Conservation (phyloP, 495 filamentous ascomycete species). For the Penicillium parvum region DNA sequence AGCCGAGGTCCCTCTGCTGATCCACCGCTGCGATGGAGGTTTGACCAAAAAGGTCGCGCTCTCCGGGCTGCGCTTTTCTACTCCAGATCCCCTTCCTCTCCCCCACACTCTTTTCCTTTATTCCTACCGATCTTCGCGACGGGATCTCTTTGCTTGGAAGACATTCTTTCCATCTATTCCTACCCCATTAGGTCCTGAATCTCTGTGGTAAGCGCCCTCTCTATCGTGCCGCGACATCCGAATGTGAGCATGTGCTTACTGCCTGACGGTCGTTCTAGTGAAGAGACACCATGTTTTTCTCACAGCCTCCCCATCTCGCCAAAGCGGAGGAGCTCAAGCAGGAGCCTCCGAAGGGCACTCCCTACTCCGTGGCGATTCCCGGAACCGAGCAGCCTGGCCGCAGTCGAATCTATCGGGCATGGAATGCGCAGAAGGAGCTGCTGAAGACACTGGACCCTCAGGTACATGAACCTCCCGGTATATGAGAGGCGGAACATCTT, state of each 20-base stretch:
- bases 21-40: constrained; percentile 12
- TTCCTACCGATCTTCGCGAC: constrained; percentile 3
- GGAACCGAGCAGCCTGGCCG: constrained; percentile 70
- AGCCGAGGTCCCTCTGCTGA: constrained; percentile 24
- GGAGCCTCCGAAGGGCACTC: constrained; percentile 41
- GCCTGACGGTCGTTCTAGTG: neutral
- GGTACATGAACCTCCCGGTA: constrained; percentile 30
- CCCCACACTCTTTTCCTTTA: constrained; percentile 5
- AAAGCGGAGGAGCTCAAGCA: constrained; percentile 39
- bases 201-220: neutral
- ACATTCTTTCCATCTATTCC: constrained; percentile 7
- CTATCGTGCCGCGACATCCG: neutral
- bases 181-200: neutral
- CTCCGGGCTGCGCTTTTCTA: constrained; percentile 16
- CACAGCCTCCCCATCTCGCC: constrained; percentile 36
- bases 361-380: constrained; percentile 61
- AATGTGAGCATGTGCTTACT: constrained; percentile 1
- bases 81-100: constrained; percentile 10
- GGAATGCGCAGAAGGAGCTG: constrained; percentile 66
- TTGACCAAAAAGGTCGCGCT: constrained; percentile 16
- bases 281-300: constrained; percentile 37
- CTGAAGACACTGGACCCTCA: constrained; percentile 70
- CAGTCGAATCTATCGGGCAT: constrained; percentile 77
- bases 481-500: neutral
- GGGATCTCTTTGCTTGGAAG: constrained; percentile 1